Conservation (phyloP, 2,329 filamentous ascomycete genomes). For the Parafenestella ontariensis region DNA sequence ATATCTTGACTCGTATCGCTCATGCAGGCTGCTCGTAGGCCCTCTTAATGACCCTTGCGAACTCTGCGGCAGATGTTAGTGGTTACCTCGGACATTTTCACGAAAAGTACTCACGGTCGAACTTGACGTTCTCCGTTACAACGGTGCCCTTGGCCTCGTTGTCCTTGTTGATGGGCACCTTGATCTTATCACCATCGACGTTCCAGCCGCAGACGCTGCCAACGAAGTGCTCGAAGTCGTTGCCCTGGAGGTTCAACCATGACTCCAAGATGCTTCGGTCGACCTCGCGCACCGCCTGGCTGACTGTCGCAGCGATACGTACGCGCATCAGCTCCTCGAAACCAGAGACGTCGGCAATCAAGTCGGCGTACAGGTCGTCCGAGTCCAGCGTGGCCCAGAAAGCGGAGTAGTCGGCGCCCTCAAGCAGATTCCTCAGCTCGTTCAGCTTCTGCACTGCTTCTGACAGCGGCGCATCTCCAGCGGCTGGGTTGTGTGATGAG, state of each 20-base stretch:
- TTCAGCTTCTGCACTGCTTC: constrained; percentile 92
- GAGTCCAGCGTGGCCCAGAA: constrained; percentile 95
- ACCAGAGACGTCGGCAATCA: constrained; percentile 90
- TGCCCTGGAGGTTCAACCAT: constrained; percentile 57
- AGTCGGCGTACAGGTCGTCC: constrained; percentile 93
- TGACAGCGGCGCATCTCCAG: constrained; percentile 72
- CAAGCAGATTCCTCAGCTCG: constrained; percentile 83
- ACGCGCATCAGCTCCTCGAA: constrained; percentile 95
- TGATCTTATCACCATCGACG: constrained; percentile 71
- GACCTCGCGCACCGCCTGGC: constrained; percentile 83
- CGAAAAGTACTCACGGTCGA: constrained; percentile 66
- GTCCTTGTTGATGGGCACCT: constrained; percentile 89
- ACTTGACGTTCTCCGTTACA: constrained; percentile 92
- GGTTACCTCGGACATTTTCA: background rate
- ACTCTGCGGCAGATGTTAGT: constrained; percentile 37
- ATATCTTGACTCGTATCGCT: constrained; percentile 16
- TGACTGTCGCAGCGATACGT: constrained; percentile 86
- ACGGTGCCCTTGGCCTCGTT: constrained; percentile 90
- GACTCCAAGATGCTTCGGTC: constrained; percentile 55
- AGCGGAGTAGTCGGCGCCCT: constrained; percentile 84
- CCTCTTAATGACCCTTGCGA: constrained; percentile 45
- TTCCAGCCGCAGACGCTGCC: constrained; percentile 76
- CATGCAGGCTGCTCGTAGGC: constrained; percentile 49
- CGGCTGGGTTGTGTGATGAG: constrained; percentile 56
- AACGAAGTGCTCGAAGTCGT: constrained; percentile 59